phyloP scores from a whole-genome alignment of 805 yeast species.

The Phaffomyces thermotolerans region DNA sequence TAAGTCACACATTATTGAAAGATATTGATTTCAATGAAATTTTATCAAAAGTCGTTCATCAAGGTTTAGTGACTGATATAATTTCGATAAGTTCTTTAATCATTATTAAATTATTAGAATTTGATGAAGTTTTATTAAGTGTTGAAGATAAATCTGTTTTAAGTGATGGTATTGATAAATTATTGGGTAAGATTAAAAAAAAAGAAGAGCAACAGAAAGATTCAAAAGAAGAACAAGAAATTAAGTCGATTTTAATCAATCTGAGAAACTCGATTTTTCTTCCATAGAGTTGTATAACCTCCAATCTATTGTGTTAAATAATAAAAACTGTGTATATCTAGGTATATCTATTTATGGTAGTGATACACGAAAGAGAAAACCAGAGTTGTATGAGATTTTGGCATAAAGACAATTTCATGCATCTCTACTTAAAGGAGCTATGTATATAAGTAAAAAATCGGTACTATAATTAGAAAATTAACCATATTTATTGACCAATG shows the following conservation, averaged over 20 bases:
- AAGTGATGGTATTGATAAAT: slow-evolving; percentile 22
- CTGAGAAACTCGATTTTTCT: slow-evolving; percentile 17
- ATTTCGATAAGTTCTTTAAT: slow-evolving; percentile 22
- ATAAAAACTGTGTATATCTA: too few relatives aligned
- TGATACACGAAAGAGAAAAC: too few relatives aligned
- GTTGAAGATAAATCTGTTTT: slow-evolving; percentile 13
- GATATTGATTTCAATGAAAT: slow-evolving; percentile 28
- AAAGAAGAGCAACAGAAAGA: slow-evolving; percentile 24
- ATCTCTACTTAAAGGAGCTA: too few relatives aligned
- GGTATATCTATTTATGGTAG: too few relatives aligned
- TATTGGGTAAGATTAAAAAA: slow-evolving; percentile 21
- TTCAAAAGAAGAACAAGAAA: slow-evolving; percentile 25
- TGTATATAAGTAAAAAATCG: too few relatives aligned
- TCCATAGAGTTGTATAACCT: not conserved
- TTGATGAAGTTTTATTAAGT: slow-evolving; percentile 20
- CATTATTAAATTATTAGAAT: slow-evolving; percentile 20
- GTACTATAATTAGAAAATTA: too few relatives aligned
- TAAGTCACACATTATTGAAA: slow-evolving; percentile 17
- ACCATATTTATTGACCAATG: too few relatives aligned
- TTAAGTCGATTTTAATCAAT: slow-evolving; percentile 18
- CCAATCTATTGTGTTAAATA: too few relatives aligned
- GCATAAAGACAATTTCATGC: too few relatives aligned
- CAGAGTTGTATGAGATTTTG: too few relatives aligned
- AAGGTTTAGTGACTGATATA: slow-evolving; percentile 33
- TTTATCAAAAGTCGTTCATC: slow-evolving; percentile 27